A percentile compares a stretch with the other conserved stretches of the same genome.
Evolutionary conservation across 345 rosid species (phyloP).

Genomic region (Rhodomyrtus tomentosa): DNA sequence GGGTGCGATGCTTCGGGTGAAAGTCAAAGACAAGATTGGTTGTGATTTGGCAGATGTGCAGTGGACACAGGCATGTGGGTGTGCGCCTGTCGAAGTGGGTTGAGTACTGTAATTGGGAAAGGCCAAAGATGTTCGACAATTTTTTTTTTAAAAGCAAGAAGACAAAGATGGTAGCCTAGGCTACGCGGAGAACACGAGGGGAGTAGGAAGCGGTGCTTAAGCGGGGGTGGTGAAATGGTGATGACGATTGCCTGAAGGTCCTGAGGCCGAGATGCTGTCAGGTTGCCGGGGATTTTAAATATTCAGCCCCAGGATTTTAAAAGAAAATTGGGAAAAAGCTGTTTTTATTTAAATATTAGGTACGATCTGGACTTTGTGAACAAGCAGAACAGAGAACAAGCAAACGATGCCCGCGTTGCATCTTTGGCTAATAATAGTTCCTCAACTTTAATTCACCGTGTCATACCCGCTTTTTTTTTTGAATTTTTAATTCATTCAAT

Average conservation of each 20-base stretch:
- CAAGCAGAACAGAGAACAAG: not conserved
- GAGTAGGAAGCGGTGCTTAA: not conserved
- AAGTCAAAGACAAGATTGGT: not conserved
- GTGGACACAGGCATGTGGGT: not conserved
- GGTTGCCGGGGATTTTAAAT: not conserved
- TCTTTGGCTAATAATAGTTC: too few species aligned
- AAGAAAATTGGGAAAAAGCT: not conserved
- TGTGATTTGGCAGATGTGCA: not conserved
- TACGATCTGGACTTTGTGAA: not conserved
- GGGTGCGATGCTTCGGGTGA: not conserved
- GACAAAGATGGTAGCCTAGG: not conserved
- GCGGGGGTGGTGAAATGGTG: not conserved
- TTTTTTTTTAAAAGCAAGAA: too few species aligned
- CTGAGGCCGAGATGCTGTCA: not conserved
- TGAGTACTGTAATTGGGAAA: not conserved
- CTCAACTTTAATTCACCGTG: fast-evolving
- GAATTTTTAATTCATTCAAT: not conserved
- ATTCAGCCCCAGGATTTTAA: not conserved
- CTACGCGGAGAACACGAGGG: not conserved
- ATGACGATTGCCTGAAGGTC: not conserved
- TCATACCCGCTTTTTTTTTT: fast-evolving
- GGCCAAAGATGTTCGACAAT: not conserved
- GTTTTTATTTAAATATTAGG: not conserved
- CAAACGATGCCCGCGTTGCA: not conserved
- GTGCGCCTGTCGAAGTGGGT: not conserved